A percentile compares a stretch with the other conserved stretches of the same genome.
Evolutionary conservation across 2,329 filamentous ascomycete species (phyloP).

Genomic region (Sporothrix variecibatus): DNA sequence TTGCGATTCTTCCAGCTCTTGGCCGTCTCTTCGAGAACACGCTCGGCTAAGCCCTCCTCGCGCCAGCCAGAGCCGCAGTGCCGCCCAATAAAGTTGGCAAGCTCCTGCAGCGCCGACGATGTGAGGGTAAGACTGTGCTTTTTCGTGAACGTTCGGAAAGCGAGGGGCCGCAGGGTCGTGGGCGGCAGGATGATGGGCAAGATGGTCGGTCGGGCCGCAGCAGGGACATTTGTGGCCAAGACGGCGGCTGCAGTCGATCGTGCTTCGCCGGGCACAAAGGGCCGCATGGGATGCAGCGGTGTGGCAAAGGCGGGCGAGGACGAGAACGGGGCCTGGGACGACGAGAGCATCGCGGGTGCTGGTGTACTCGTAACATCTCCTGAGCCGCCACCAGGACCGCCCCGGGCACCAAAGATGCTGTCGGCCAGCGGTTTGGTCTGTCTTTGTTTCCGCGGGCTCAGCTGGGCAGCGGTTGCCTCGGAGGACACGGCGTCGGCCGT

Average conservation of each 20-base stretch:
- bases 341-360: constrained; percentile 30
- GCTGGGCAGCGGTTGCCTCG: constrained; percentile 27
- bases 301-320: constrained; percentile 91
- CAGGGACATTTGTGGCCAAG: constrained; percentile 81
- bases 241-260: constrained; percentile 70
- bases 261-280: constrained; percentile 58
- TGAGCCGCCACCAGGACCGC: constrained; percentile 31
- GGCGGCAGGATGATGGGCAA: constrained; percentile 88
- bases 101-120: constrained; percentile 78
- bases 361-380: constrained; percentile 34
- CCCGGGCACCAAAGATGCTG: constrained; percentile 42
- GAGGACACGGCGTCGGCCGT: constrained; percentile 29
- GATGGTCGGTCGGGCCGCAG: constrained; percentile 59
- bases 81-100: constrained; percentile 87
- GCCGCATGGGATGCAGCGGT: constrained; percentile 74
- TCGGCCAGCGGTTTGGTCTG: constrained; percentile 39
- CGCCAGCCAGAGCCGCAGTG: constrained; percentile 96
- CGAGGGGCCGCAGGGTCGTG: constrained; percentile 81
- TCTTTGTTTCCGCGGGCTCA: constrained; percentile 35
- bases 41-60: constrained; percentile 90
- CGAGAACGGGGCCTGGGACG: constrained; percentile 70
- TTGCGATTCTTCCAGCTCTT: constrained; percentile 88
- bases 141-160: constrained; percentile 94
- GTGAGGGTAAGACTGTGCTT: constrained; percentile 94
- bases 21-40: constrained; percentile 87